Evolutionary conservation across 306 rosid species (phyloP), one percentile per base, ranked within the genome.

Genomic region (peach (Prunus persica)): DNA sequence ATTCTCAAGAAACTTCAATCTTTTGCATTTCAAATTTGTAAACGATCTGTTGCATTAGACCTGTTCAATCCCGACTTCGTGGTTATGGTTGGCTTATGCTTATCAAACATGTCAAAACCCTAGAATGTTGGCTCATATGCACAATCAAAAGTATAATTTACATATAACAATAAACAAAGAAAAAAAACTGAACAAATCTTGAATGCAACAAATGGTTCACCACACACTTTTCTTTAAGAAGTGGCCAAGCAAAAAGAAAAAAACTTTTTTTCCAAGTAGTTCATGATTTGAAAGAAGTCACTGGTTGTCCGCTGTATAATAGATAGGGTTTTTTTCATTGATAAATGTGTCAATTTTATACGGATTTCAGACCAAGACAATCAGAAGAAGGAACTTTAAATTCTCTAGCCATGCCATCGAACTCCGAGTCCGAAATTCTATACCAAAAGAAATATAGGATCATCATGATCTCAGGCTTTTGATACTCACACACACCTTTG

Each of bases 261-360:
- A 49, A 56, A 56, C 8, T 7, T 16, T 13, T 13, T 43, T 34
- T 20, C 8, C 3, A 58, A 58, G 18, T 24, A 28, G 16, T 22
- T 14, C 25, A 58, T 58, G 63, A 43, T 32, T 41, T 57, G 49
- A 73, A 58, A 60, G 57, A 30, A 43, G 46, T 14, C 77, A 25
- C 7, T 5, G 14, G 28, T 41, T 24, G 52, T 46, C 71, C 65
- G 14, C 28, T 12, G 56, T 78, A 43, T 6, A 38, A 78, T 71
- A 34, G n/a, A 19, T 24, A 34, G 66, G 69, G 11, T 45, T 69
- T 69, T 51, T 41, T 82, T 76, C 80, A 65, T 49, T 41, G 80
- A 76, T 69, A 76, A 15, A 49, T 71, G 80, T 47, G 81, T 65
- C 64, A 24, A 58, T 3, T 56, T 11, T 41, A 41, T 57, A 52